Evolutionary conservation across 768 basidiomycete genomes (phyloP).

Genomic region (Auricularia sp.): DNA sequence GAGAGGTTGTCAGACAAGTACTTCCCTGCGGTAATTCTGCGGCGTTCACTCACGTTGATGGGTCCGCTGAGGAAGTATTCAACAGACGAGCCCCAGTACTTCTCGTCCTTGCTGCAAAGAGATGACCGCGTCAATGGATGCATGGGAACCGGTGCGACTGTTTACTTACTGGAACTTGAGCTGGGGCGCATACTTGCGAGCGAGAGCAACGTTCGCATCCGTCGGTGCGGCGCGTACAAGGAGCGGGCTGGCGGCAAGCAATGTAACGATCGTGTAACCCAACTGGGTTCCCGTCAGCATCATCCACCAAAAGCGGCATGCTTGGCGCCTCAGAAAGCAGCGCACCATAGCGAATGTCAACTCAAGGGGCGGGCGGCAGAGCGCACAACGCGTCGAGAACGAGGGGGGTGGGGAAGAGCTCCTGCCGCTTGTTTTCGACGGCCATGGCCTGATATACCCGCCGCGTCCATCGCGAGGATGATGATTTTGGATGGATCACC

Average conservation of each 20-base stretch:
- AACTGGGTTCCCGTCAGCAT: neutral
- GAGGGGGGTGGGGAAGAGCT: neutral
- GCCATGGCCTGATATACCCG: neutral
- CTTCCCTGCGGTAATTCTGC: neutral
- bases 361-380: neutral
- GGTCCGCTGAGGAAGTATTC: constrained; percentile 7
- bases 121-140: too few species aligned
- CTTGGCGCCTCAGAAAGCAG: neutral
- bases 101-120: constrained; percentile 3
- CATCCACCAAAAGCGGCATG: neutral
- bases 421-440: neutral
- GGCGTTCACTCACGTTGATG: neutral
- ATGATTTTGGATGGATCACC: neutral
- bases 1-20: neutral
- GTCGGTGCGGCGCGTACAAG: neutral
- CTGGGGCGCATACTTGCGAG: constrained; percentile 8
- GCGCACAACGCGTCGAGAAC: neutral
- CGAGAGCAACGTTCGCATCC: constrained; percentile 3
- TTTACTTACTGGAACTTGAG: constrained; percentile 1
- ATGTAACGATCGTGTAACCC: neutral
- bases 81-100: constrained; percentile 5
- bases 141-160: too few species aligned
- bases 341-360: neutral
- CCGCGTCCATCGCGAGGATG: too few species aligned
- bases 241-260: neutral